These are phyloP conservation scores for Wickerhamomyces chambardii DNA, from an alignment of 805 yeast species.

Conservation along the genomic window DNA sequence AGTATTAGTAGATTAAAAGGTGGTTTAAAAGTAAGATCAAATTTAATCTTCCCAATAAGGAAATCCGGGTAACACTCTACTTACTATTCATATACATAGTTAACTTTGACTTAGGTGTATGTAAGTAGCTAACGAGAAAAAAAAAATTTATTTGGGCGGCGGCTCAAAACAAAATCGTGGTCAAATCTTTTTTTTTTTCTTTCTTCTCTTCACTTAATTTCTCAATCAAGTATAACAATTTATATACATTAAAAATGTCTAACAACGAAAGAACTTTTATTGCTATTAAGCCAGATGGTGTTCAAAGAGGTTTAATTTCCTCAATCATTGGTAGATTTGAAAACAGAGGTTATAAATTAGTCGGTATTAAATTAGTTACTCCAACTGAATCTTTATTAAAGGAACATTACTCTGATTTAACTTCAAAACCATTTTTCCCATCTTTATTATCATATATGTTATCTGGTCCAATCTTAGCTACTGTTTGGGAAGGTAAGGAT, in stretches of 20 bases:
- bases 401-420: conserved; percentile 93
- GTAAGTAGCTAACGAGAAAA: too few species aligned
- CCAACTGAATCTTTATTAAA: conserved; percentile 85
- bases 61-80: too few species aligned
- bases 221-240: background rate
- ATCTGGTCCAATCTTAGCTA: conserved; percentile 98
- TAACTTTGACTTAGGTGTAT: too few species aligned
- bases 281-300: conserved; percentile 98
- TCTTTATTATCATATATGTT: conserved; percentile 92
- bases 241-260: conserved; percentile 12
- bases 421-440: conserved; percentile 96
- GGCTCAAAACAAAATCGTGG: too few species aligned
- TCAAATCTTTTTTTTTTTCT: too few species aligned
- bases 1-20: too few species aligned
- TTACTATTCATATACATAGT: too few species aligned
- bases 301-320: conserved; percentile 95
- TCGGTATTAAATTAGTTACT: conserved; percentile 83
- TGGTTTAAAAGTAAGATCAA: too few species aligned
- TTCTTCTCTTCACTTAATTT: too few species aligned
- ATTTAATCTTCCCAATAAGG: too few species aligned
- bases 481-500: conserved; percentile 99
- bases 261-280: conserved; percentile 79
- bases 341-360: conserved; percentile 96
- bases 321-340: conserved; percentile 90
- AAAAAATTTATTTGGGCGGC: too few species aligned